Percentiles rank a stretch among this genome's conserved stretches.
Evolutionary conservation across 1,139 yeast genomes (phyloP).

Genomic region (Sugiyamaella pinicola): DNA sequence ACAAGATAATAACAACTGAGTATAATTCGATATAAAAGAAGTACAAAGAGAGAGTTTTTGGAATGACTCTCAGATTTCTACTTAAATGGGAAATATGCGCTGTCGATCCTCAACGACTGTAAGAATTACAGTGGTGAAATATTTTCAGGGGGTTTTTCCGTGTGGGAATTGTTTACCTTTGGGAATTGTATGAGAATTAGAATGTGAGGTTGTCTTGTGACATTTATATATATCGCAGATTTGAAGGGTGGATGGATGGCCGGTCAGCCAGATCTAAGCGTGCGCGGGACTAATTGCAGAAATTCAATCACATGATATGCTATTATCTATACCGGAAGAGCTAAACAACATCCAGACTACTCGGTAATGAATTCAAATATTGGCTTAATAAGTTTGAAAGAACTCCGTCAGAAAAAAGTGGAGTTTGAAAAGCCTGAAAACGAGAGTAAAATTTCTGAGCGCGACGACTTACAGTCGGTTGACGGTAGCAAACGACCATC

Average conservation of each 20-base stretch:
- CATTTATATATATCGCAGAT: too few species aligned
- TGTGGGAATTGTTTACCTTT: too few species aligned
- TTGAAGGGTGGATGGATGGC: too few species aligned
- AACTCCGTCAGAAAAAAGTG: not conserved
- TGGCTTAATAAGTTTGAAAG: constrained; percentile 13
- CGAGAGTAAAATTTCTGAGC: not conserved
- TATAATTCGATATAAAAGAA: not conserved
- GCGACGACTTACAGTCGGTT: not conserved
- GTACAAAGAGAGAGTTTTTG: not conserved
- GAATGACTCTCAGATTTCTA: not conserved
- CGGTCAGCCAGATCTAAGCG: too few species aligned
- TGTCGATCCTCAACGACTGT: too few species aligned
- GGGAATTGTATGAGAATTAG: too few species aligned
- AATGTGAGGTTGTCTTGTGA: too few species aligned
- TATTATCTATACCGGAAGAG: too few species aligned
- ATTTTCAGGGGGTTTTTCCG: too few species aligned
- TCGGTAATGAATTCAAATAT: constrained; percentile 8
- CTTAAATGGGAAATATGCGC: not conserved
- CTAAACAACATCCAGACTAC: not conserved
- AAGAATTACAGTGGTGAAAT: too few species aligned
- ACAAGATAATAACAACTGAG: not conserved
- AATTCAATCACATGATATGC: not conserved
- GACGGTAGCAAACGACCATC: not conserved
- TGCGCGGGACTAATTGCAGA: too few species aligned
- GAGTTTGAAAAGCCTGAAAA: not conserved